Percentiles rank a stretch among this genome's conserved stretches.
phyloP scores from a whole-genome alignment of 306 rosid species.

The Cicer chorassanicum region DNA sequence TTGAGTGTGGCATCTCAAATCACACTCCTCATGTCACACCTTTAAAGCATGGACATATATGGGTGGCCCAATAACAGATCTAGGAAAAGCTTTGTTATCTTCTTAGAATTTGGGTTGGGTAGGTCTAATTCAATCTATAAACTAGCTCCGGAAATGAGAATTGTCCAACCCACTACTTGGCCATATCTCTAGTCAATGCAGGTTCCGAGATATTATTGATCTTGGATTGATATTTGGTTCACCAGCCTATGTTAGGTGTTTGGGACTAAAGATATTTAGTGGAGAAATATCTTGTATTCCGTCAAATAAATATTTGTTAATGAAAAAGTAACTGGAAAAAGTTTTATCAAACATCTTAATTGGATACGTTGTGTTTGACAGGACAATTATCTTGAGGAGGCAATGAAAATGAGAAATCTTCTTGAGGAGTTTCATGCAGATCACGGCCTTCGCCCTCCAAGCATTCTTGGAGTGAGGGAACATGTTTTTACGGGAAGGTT shows the following conservation, averaged over 20 bases:
- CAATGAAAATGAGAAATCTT: constrained; percentile 97
- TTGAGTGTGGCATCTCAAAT: background rate
- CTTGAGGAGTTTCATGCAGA: constrained; percentile 78
- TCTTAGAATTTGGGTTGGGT: background rate
- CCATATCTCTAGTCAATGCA: background rate
- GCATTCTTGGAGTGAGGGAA: constrained; percentile 96
- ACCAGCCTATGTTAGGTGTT: background rate
- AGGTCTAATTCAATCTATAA: background rate
- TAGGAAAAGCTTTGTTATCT: background rate
- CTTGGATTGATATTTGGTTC: constrained; percentile 13
- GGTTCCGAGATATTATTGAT: background rate
- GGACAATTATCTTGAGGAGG: constrained; percentile 99
- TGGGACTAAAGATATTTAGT: constrained; percentile 5
- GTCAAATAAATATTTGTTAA: background rate
- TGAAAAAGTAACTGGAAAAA: constrained; percentile 11
- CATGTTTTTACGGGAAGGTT: constrained; percentile 98
- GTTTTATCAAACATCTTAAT: constrained; percentile 8
- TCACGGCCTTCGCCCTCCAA: constrained; percentile 86
- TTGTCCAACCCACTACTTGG: background rate
- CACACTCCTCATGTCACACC: background rate
- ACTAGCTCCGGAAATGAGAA: background rate
- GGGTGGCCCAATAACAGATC: constrained; percentile 1
- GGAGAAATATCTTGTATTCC: constrained; percentile 3
- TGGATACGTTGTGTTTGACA: constrained; percentile 42
- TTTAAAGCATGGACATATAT: background rate